Base-by-base conservation (phyloP, 805 yeast genomes). In the Dipodascus geniculatus region DNA sequence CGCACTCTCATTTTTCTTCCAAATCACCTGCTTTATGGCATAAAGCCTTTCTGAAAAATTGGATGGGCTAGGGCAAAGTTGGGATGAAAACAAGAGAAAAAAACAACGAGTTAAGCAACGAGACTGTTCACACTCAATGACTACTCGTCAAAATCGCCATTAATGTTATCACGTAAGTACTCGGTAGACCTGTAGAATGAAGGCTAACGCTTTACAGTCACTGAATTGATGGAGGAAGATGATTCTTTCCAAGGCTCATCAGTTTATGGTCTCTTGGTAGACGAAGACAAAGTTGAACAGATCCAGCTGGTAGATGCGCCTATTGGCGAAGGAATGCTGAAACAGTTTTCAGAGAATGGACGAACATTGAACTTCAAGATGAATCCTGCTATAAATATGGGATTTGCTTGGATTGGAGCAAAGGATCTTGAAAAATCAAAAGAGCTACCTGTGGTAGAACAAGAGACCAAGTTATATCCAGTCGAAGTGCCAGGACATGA, bases 361-460 rank as follows among this genome's bases (percentile, higher is more conserved):
- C 54, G 68, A n/a, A 65, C 67, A 11, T 52, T 65, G 22, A 62
- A 60, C 42, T 66, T 59, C 50, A 20, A 22, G 17, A 24, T 60
- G 33, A 57, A 56, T 42, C 64, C 67, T 3, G 50, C 53, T 4
- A 17, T 53, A 2, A 50, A 38, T 9, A 58, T 54, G 6, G 68
- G 68, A 3, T 20, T 57, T 19, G 63, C 64, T 2, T 65, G 69
- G 69, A 61, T 65, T 14, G 54, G 52, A 22, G 8, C 50, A 48
- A 33, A 51, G 50, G 35, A 42, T 22, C 14, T 38, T 9, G 44
- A 3, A 16, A 38, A 22, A 38, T 24, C 14, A 47, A 51, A 51
- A 14, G 22, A 24, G 9, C 22, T 19, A n/a, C 52, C 49, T 6
- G 54, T 52, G 14, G 23, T 50, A 6, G 55, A 55, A 1, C 55